Percentiles rank a stretch among this genome's conserved stretches.
These are phyloP conservation scores for Backusella macrospora DNA, from an alignment of 192 early-diverging fungal genomes.

Conservation along the genomic window DNA sequence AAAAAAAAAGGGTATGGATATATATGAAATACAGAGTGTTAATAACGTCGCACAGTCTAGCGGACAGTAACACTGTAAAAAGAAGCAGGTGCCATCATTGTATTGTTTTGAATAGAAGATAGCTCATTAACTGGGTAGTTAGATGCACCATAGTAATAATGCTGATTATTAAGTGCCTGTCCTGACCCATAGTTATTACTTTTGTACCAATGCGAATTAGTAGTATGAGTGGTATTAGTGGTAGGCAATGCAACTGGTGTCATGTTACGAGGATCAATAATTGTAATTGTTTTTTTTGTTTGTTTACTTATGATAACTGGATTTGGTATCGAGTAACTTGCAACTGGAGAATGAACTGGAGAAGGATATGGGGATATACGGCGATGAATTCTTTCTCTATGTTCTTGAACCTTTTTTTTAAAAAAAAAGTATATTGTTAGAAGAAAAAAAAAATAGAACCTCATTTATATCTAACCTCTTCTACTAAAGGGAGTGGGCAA, in stretches of 20 bases:
- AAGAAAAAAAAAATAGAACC: background rate
- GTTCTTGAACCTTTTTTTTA: conserved; percentile 30
- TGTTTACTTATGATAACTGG: conserved; percentile 10
- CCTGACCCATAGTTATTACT: too few species aligned
- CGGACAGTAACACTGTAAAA: background rate
- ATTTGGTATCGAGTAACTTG: background rate
- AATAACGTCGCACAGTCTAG: background rate
- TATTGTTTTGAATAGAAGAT: background rate
- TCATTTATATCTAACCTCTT: conserved; percentile 34
- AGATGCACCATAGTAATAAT: background rate
- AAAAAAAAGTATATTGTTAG: background rate
- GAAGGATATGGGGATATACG: conserved; percentile 26
- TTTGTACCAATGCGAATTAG: background rate
- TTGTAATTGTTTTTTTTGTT: conserved; percentile 50
- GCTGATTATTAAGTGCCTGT: background rate
- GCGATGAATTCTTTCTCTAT: conserved; percentile 29
- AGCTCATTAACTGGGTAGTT: background rate
- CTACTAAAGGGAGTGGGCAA: conserved; percentile 53
- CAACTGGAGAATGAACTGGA: conserved; percentile 9
- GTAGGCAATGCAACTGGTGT: conserved; percentile 43
- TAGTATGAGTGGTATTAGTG: too few species aligned
- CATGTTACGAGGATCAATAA: conserved; percentile 53
- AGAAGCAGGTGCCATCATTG: background rate
- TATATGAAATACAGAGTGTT: too few species aligned
- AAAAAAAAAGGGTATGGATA: background rate